Conservation (phyloP, 306 rosid genomes). For the Prunus mongolica region DNA sequence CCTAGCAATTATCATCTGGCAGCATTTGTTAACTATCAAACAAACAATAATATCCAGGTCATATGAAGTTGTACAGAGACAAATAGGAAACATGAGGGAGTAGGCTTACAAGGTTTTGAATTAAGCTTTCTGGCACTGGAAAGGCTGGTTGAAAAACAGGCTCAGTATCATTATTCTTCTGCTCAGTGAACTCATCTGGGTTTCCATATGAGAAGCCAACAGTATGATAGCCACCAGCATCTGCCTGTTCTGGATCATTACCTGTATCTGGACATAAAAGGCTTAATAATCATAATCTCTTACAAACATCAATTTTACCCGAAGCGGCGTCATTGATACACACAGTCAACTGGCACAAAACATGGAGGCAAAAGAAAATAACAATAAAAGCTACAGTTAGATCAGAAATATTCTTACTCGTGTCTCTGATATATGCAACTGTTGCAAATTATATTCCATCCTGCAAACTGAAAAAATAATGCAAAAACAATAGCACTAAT, state of each 20-base stretch:
- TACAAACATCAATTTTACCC: slow-evolving; percentile 2
- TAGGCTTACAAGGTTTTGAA: slow-evolving; percentile 64
- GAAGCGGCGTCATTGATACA: slow-evolving; percentile 14
- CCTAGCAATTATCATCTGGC: slow-evolving; percentile 73
- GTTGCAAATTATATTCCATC: slow-evolving; percentile 57
- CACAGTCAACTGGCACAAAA: slow-evolving; percentile 2
- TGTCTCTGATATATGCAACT: slow-evolving; percentile 45
- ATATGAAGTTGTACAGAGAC: neutral
- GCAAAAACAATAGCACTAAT: slow-evolving; percentile 25
- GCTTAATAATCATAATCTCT: slow-evolving; percentile 25
- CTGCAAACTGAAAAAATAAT: slow-evolving; percentile 54
- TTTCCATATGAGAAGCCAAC: slow-evolving; percentile 67
- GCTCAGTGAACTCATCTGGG: slow-evolving; percentile 29
- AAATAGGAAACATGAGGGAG: neutral
- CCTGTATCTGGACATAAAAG: slow-evolving; percentile 41
- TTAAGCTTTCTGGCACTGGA: slow-evolving; percentile 68
- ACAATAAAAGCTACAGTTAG: slow-evolving; percentile 22
- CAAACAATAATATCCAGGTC: slow-evolving; percentile 27
- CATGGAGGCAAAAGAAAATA: neutral
- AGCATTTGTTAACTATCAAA: slow-evolving; percentile 47
- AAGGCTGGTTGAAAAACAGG: slow-evolving; percentile 56
- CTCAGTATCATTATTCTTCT: slow-evolving; percentile 33
- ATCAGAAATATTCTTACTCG: slow-evolving; percentile 57
- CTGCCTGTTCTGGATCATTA: slow-evolving; percentile 26
- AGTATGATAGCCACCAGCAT: slow-evolving; percentile 44